Evolutionary conservation across 164 flowering plant species (phyloP).

Genomic region (Kingdonia uniflora): DNA sequence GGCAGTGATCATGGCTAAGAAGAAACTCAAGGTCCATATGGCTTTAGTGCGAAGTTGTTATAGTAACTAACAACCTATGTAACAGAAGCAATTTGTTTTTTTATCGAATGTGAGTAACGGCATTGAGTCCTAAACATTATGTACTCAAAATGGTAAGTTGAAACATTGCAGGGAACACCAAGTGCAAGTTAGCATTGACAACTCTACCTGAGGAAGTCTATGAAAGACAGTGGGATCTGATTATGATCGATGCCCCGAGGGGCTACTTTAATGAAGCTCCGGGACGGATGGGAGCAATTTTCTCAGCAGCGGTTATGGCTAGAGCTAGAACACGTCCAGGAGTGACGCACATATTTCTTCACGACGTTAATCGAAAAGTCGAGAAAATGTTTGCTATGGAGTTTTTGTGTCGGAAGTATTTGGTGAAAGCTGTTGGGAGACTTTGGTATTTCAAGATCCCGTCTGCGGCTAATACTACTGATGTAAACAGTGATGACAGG

Average conservation of each 20-base stretch:
- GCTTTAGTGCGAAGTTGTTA: no score
- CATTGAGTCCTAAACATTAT: no score
- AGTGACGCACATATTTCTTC: slow-evolving; percentile 62
- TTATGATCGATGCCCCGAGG: slow-evolving; percentile 79
- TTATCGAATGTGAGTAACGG: no score
- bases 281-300: slow-evolving; percentile 77
- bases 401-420: slow-evolving; percentile 51
- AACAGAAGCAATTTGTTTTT: no score
- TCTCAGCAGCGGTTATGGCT: slow-evolving; percentile 72
- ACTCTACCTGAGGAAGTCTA: slow-evolving; percentile 50
- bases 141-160: no score
- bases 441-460: slow-evolving; percentile 70
- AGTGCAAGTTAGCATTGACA: slow-evolving; percentile 43
- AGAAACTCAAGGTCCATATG: no score
- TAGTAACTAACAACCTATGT: no score
- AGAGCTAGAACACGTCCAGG: slow-evolving; percentile 37
- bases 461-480: slow-evolving; percentile 9
- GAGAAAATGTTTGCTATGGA: slow-evolving; percentile 50
- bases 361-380: slow-evolving; percentile 63
- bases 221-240: slow-evolving; percentile 68
- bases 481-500: not conserved
- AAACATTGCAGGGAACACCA: slow-evolving; percentile 26
- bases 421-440: slow-evolving; percentile 38
- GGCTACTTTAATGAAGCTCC: slow-evolving; percentile 62
- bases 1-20: no score